Evolutionary conservation across 176 grass and related monocot species (phyloP).

Genomic region (Carex parvula): DNA sequence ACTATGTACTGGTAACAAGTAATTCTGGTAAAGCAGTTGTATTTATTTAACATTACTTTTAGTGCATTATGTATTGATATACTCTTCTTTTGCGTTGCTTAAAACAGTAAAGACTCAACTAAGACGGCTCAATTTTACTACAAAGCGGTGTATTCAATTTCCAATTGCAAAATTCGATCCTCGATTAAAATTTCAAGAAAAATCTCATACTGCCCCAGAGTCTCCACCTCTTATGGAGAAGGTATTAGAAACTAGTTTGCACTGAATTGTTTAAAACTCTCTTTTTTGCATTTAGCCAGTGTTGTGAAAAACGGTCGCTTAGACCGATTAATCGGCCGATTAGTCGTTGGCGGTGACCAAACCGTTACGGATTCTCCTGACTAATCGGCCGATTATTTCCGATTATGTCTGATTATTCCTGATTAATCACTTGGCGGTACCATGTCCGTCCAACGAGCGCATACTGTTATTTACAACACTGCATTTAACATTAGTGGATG

Average conservation of each 20-base stretch:
- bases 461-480: too few species aligned
- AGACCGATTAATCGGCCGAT: too few species aligned
- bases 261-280: neutral
- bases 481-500: neutral
- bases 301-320: too few species aligned
- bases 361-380: too few species aligned
- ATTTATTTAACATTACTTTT: slow-evolving; percentile 19
- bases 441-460: too few species aligned
- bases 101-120: slow-evolving; percentile 60
- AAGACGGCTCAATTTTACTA: slow-evolving; percentile 31
- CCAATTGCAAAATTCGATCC: slow-evolving; percentile 83
- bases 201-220: slow-evolving; percentile 32
- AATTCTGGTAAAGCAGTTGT: neutral
- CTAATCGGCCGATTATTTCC: too few species aligned
- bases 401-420: too few species aligned
- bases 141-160: slow-evolving; percentile 53
- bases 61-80: neutral
- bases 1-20: neutral
- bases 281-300: neutral
- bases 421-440: too few species aligned
- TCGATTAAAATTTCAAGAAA: slow-evolving; percentile 54
- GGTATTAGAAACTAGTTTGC: slow-evolving; percentile 37
- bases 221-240: slow-evolving; percentile 61
- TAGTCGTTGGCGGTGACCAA: too few species aligned
- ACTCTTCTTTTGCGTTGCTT: slow-evolving; percentile 31